phyloP scores from a whole-genome alignment of 805 yeast species.

The Saccharomycopsis babjevae region DNA sequence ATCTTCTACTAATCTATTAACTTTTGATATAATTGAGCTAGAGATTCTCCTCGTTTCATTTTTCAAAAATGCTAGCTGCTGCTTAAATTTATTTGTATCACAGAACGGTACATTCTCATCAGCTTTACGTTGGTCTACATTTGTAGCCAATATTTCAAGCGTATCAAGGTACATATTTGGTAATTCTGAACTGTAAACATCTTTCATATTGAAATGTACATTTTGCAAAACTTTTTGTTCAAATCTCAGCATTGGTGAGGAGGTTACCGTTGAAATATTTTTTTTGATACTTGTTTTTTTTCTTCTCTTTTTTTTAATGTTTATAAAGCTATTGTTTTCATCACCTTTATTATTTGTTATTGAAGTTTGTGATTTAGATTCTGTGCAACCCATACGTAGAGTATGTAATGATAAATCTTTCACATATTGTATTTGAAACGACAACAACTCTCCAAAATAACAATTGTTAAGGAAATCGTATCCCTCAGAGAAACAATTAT shows the following conservation, averaged over 20 bases:
- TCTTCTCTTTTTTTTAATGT: neutral
- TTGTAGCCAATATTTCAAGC: neutral
- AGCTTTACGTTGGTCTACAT: neutral
- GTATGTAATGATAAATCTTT: neutral
- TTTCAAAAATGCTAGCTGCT: neutral
- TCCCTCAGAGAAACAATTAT: conserved; percentile 5
- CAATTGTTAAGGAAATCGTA: conserved; percentile 7
- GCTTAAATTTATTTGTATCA: neutral
- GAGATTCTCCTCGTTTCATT: neutral
- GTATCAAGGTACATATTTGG: neutral
- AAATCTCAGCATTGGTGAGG: neutral
- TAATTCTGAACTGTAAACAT: neutral
- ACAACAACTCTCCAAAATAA: conserved; percentile 13
- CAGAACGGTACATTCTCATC: neutral
- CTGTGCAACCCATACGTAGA: neutral
- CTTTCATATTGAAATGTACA: neutral
- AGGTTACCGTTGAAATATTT: neutral
- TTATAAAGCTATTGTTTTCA: neutral
- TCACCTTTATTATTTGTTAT: neutral
- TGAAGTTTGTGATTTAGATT: neutral
- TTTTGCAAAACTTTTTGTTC: neutral
- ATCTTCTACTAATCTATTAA: no score
- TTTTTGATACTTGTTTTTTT: neutral
- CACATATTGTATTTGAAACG: neutral
- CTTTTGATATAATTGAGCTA: neutral